Evolutionary conservation across 2,329 filamentous ascomycete genomes (phyloP).

Genomic region (Trichoderma atrobrunneum): DNA sequence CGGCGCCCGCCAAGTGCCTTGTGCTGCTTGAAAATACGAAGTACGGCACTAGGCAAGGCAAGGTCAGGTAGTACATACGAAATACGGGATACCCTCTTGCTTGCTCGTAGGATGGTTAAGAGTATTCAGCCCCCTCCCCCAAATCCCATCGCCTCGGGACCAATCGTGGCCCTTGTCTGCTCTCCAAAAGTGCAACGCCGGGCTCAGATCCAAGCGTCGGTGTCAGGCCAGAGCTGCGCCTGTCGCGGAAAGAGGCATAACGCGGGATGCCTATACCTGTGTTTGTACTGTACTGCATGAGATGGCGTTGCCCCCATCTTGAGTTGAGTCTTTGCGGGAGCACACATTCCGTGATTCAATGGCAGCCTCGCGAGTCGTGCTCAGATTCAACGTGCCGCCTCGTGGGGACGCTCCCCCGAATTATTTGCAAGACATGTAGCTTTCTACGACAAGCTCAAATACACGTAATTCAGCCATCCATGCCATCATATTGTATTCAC

Average conservation of each 20-base stretch:
- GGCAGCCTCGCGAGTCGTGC: not conserved
- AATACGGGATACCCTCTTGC: not conserved
- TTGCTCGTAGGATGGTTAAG: not conserved
- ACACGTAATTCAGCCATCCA: no score
- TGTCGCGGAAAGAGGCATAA: not conserved
- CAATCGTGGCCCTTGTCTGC: conserved; percentile 7
- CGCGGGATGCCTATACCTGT: not conserved
- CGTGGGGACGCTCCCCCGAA: not conserved
- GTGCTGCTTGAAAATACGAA: not conserved
- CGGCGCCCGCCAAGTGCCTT: not conserved
- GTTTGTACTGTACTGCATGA: not conserved
- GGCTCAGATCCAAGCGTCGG: not conserved
- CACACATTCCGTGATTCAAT: not conserved
- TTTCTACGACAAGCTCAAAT: not conserved
- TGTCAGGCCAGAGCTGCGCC: not conserved
- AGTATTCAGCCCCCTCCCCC: not conserved
- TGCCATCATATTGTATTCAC: not conserved
- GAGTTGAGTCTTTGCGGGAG: not conserved
- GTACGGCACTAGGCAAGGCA: not conserved
- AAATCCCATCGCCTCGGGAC: conserved; percentile 1
- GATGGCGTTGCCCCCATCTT: not conserved
- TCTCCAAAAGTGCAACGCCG: conserved; percentile 7
- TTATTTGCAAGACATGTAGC: not conserved
- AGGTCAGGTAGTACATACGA: not conserved
- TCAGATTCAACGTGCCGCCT: not conserved